phyloP scores from a whole-genome alignment of 768 basidiomycete species.

The Amanita jacksonii region DNA sequence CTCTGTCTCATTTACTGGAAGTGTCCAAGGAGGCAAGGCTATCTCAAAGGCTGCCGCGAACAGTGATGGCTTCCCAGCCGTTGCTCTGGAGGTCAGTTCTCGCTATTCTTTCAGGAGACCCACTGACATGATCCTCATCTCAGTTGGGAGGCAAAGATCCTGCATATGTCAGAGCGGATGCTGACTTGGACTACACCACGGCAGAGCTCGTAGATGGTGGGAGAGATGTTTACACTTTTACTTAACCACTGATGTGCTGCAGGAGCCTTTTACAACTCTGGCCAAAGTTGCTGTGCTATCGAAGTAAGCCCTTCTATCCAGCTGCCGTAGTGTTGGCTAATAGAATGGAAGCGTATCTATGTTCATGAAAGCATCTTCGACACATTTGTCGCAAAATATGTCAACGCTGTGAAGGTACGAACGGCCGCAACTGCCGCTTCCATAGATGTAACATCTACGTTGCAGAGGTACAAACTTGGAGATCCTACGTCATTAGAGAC shows the following conservation, averaged over 20 bases:
- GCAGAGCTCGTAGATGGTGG: slow-evolving; percentile 85
- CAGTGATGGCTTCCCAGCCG: slow-evolving; percentile 72
- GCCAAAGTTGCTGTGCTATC: slow-evolving; percentile 92
- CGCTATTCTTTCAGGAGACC: not conserved
- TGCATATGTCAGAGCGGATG: slow-evolving; percentile 87
- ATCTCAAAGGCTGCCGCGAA: slow-evolving; percentile 63
- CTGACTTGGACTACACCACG: slow-evolving; percentile 73
- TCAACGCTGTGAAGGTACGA: slow-evolving; percentile 59
- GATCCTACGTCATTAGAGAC: slow-evolving; percentile 70
- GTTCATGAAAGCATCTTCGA: slow-evolving; percentile 84
- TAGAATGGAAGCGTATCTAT: slow-evolving; percentile 67
- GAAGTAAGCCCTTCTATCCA: slow-evolving; percentile 44
- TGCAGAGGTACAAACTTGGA: slow-evolving; percentile 78
- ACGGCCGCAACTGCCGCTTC: too few relatives aligned
- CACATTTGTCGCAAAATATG: slow-evolving; percentile 64
- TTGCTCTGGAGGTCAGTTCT: slow-evolving; percentile 63
- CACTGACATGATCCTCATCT: not conserved
- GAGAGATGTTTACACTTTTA: slow-evolving; percentile 8
- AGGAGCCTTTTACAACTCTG: slow-evolving; percentile 96
- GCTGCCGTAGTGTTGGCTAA: not conserved
- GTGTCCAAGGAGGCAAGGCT: slow-evolving; percentile 62
- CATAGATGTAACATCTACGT: too few relatives aligned
- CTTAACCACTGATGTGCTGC: not conserved
- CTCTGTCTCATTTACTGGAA: slow-evolving; percentile 90
- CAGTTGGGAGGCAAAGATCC: slow-evolving; percentile 97